These are phyloP conservation scores for Asterella californica DNA, from an alignment of 225 moss, liverwort and hornwort species.

Conservation along the genomic window DNA sequence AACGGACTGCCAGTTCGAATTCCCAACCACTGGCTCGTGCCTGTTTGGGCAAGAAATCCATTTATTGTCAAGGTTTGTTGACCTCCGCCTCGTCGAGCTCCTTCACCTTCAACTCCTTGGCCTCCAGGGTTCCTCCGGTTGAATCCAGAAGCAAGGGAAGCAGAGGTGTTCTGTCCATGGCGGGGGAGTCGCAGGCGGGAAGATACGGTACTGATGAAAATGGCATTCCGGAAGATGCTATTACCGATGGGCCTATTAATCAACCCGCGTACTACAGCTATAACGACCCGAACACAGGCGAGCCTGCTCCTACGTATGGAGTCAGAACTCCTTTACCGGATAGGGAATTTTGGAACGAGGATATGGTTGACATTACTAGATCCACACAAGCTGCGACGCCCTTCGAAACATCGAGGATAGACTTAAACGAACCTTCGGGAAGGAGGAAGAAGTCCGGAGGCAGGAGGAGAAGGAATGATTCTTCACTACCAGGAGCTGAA, in stretches of 20 bases:
- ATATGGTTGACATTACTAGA: slow-evolving; percentile 55
- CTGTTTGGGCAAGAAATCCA: slow-evolving; percentile 27
- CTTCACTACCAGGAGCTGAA: background rate
- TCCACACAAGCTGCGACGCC: slow-evolving; percentile 51
- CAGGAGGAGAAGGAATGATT: slow-evolving; percentile 25
- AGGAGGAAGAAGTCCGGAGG: slow-evolving; percentile 16
- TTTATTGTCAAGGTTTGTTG: slow-evolving; percentile 32
- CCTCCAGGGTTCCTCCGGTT: slow-evolving; percentile 26
- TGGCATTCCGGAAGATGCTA: slow-evolving; percentile 54
- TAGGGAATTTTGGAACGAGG: slow-evolving; percentile 71
- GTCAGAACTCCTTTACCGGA: slow-evolving; percentile 62
- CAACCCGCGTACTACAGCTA: slow-evolving; percentile 71
- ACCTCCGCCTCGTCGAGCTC: slow-evolving; percentile 32
- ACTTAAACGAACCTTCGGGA: slow-evolving; percentile 1
- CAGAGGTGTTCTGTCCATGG: slow-evolving; percentile 69
- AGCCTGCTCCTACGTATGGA: slow-evolving; percentile 75
- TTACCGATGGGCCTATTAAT: slow-evolving; percentile 46
- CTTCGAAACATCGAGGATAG: slow-evolving; percentile 7
- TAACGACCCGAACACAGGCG: slow-evolving; percentile 72
- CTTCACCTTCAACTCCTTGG: slow-evolving; percentile 38
- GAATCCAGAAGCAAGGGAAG: slow-evolving; percentile 31
- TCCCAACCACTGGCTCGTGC: slow-evolving; percentile 26
- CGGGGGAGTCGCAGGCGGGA: slow-evolving; percentile 49
- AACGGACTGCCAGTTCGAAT: slow-evolving; percentile 11
- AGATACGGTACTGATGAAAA: slow-evolving; percentile 49